Conservation (phyloP, 371 early-diverging fungal genomes). For the Apophysomyces variabilis region DNA sequence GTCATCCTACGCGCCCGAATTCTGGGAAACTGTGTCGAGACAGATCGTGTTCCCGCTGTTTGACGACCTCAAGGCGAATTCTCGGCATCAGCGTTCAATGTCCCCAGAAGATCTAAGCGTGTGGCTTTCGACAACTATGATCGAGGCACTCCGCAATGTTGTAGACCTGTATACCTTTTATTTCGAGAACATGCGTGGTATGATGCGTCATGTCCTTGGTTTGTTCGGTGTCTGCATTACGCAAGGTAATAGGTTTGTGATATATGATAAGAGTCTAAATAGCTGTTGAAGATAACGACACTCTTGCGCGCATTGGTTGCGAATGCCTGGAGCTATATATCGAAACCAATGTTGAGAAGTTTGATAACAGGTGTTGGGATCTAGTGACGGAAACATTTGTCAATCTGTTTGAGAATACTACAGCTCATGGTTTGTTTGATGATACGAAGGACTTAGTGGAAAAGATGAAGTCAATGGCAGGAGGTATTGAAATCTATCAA, state of each 20-base stretch:
- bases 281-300: conserved; percentile 73
- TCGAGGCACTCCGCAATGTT: conserved; percentile 87
- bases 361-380: conserved; percentile 75
- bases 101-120: conserved; percentile 55
- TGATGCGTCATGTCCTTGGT: conserved; percentile 80
- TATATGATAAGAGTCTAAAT: neutral
- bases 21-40: conserved; percentile 83
- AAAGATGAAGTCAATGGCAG: conserved; percentile 23
- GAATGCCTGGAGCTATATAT: conserved; percentile 90
- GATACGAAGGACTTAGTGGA: conserved; percentile 53
- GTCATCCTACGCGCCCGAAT: conserved; percentile 66
- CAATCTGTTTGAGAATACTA: conserved; percentile 78
- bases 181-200: conserved; percentile 68
- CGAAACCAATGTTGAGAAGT: conserved; percentile 73
- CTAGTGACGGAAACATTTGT: conserved; percentile 69
- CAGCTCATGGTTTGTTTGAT: conserved; percentile 81
- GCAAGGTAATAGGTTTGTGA: conserved; percentile 56
- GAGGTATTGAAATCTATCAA: conserved; percentile 7
- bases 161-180: conserved; percentile 84
- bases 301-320: conserved; percentile 89
- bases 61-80: conserved; percentile 68
- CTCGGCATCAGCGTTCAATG: conserved; percentile 38
- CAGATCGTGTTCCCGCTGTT: conserved; percentile 91
- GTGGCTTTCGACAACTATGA: conserved; percentile 66
- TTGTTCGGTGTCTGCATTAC: conserved; percentile 82